Conservation (phyloP, 441 rosid species). For the Croton setiger region DNA sequence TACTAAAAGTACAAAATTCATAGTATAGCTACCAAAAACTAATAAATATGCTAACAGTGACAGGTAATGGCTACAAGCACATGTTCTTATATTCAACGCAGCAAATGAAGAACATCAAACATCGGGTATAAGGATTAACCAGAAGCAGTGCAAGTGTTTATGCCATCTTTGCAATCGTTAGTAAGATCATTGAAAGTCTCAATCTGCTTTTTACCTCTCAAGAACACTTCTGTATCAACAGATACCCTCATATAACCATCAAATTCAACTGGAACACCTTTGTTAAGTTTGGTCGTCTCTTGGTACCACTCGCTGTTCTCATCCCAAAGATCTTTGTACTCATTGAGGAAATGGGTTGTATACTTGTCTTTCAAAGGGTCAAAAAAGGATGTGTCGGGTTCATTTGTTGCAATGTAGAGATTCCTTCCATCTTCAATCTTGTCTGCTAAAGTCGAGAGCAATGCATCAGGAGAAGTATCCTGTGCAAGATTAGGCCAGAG, state of each 20-base stretch:
- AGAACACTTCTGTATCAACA: constrained; percentile 82
- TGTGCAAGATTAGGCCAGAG: constrained; percentile 81
- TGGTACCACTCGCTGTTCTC: constrained; percentile 87
- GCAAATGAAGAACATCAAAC: constrained; percentile 7
- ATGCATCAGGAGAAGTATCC: constrained; percentile 74
- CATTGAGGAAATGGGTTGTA: constrained; percentile 73
- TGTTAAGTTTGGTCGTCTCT: constrained; percentile 79
- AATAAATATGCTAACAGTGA: constrained; percentile 21
- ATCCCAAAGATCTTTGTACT: constrained; percentile 81
- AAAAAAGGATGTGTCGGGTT: constrained; percentile 61
- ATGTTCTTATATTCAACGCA: constrained; percentile 18
- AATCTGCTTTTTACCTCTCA: constrained; percentile 92
- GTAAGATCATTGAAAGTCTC: constrained; percentile 89
- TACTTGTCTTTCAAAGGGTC: constrained; percentile 78
- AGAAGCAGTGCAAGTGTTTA: constrained; percentile 76
- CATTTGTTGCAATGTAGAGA: constrained; percentile 77
- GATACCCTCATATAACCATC: constrained; percentile 93
- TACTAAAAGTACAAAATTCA: constrained; percentile 28
- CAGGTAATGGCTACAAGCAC: constrained; percentile 31
- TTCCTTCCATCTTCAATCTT: constrained; percentile 80
- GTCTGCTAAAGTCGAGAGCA: constrained; percentile 58
- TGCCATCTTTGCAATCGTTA: constrained; percentile 79
- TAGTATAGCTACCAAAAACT: constrained; percentile 14
- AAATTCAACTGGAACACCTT: constrained; percentile 76
- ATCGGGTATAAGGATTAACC: constrained; percentile 31